These are phyloP conservation scores for Crithidia bombi DNA, from an alignment of 208 protist genomes.

Conservation along the genomic window DNA sequence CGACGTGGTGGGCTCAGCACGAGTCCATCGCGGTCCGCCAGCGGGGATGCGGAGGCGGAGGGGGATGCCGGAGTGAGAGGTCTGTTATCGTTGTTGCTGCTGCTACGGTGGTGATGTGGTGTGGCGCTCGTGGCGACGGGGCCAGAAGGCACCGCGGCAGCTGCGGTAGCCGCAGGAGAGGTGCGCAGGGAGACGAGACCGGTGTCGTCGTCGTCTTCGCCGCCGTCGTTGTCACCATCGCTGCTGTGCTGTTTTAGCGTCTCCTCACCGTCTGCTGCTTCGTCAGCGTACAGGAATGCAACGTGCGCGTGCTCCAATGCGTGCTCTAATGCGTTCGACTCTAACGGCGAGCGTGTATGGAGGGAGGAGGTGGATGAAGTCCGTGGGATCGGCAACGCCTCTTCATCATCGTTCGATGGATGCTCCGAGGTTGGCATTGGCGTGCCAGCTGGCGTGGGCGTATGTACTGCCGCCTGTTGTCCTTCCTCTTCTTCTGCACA, in stretches of 20 bases:
- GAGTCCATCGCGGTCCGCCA: conserved; percentile 32
- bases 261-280: neutral
- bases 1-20: conserved; percentile 39
- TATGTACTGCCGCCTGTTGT: neutral
- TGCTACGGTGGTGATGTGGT: neutral
- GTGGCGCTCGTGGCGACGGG: too few species aligned
- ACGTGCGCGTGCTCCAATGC: neutral
- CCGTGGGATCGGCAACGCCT: neutral
- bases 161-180: neutral
- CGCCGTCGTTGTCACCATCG: neutral
- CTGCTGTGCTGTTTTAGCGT: neutral
- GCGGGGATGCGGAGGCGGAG: conserved; percentile 8
- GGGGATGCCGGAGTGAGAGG: neutral
- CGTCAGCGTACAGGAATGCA: neutral
- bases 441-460: neutral
- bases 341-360: neutral
- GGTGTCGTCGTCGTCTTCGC: neutral
- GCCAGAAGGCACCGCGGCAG: neutral
- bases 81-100: neutral
- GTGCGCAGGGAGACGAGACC: conserved; percentile 6
- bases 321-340: too few species aligned
- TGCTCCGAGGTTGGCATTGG: neutral
- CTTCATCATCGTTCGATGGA: neutral
- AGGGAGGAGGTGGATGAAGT: neutral
- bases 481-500: neutral